A percentile compares a stretch with the other conserved stretches of the same genome.
Evolutionary conservation across 192 early-diverging fungal species (phyloP).

Genomic region (Helicostylum pulchrum): DNA sequence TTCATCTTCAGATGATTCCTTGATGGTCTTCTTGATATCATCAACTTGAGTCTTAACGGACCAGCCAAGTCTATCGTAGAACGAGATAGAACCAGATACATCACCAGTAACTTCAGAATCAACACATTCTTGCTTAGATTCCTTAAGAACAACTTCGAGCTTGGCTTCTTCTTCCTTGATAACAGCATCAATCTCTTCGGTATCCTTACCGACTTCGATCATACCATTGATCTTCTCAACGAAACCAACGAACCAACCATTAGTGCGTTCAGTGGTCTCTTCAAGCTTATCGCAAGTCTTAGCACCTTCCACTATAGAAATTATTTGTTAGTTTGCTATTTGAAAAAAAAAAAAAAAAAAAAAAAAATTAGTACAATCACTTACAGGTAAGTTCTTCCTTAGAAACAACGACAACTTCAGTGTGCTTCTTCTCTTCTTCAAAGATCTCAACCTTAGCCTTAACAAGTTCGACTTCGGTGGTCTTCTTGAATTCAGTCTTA

Average conservation of each 20-base stretch:
- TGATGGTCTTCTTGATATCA: slow-evolving; percentile 3
- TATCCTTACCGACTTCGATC: neutral
- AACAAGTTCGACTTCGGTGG: no score
- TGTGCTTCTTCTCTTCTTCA: no score
- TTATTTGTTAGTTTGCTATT: neutral
- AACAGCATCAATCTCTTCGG: slow-evolving; percentile 11
- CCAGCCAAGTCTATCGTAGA: neutral
- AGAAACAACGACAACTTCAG: no score
- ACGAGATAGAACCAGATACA: neutral
- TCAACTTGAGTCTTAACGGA: slow-evolving; percentile 8
- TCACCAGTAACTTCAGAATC: neutral
- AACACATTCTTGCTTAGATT: slow-evolving; percentile 1
- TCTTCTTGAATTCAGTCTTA: no score
- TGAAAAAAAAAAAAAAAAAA: neutral
- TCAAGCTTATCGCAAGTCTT: neutral
- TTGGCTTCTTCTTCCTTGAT: slow-evolving; percentile 7
- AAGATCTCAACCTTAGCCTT: no score
- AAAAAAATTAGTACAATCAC: no score
- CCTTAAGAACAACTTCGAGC: neutral
- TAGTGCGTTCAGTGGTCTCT: neutral
- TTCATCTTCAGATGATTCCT: neutral
- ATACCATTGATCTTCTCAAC: neutral
- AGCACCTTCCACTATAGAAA: neutral
- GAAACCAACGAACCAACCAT: slow-evolving; percentile 1
- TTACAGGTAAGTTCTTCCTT: no score